phyloP scores from a whole-genome alignment of 176 grass and related monocot species.

The Oryza punctata region DNA sequence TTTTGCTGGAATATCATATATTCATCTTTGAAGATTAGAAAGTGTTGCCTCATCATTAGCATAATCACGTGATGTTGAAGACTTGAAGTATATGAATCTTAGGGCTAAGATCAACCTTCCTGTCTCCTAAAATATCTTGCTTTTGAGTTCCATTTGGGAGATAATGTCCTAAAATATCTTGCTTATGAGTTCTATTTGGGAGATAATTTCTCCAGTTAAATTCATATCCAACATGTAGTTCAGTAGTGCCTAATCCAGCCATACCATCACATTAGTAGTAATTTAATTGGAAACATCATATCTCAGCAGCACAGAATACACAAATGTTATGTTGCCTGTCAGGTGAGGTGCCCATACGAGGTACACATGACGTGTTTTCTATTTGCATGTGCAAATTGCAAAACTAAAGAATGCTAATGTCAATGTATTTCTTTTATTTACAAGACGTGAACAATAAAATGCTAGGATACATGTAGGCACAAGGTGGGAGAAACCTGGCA shows the following conservation, averaged over 20 bases:
- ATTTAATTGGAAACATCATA: background rate
- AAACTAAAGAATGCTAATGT: slow-evolving; percentile 41
- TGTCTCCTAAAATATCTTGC: too few species aligned
- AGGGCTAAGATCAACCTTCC: background rate
- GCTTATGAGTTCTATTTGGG: background rate
- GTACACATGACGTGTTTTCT: slow-evolving; percentile 13
- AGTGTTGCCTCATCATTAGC: background rate
- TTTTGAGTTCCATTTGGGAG: background rate
- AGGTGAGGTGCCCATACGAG: slow-evolving; percentile 1
- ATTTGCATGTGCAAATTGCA: slow-evolving; percentile 5
- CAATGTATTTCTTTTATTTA: slow-evolving; percentile 36
- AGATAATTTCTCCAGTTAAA: slow-evolving; percentile 12
- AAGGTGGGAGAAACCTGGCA: background rate
- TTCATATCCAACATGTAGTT: background rate
- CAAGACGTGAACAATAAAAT: slow-evolving; percentile 26
- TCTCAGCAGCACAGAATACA: background rate
- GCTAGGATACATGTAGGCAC: slow-evolving; percentile 15
- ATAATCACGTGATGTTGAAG: background rate
- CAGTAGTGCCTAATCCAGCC: background rate
- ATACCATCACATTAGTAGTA: too few species aligned
- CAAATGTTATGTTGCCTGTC: slow-evolving; percentile 9
- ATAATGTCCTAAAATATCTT: background rate
- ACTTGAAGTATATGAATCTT: background rate
- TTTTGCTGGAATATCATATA: background rate
- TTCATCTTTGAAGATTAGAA: background rate